A percentile compares a stretch with the other conserved stretches of the same genome.
phyloP scores from a whole-genome alignment of 345 rosid genomes.

The Stellera chamaejasme region DNA sequence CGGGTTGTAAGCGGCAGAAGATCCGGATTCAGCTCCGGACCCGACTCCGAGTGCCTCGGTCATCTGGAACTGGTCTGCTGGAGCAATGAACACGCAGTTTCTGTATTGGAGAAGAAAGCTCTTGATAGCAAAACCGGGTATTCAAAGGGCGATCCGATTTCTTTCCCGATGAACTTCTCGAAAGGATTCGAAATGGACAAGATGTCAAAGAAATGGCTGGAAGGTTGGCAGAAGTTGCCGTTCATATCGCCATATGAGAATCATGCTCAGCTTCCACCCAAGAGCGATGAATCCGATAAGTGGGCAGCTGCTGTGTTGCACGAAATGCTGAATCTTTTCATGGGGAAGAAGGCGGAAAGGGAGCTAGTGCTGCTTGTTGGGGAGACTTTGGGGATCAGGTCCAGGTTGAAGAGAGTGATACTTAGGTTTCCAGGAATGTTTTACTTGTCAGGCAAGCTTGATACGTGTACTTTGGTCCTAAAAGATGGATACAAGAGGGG shows the following conservation, averaged over 20 bases:
- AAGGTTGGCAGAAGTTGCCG: conserved; percentile 86
- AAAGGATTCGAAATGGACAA: conserved; percentile 66
- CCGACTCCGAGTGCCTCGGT: conserved; percentile 10
- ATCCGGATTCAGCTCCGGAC: conserved; percentile 3
- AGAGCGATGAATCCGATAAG: conserved; percentile 69
- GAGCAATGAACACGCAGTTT: conserved; percentile 52
- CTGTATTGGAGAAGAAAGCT: conserved; percentile 53
- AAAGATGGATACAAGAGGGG: conserved; percentile 78
- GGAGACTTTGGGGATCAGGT: conserved; percentile 65
- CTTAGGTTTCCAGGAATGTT: conserved; percentile 66
- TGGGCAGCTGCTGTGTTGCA: conserved; percentile 72
- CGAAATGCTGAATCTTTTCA: conserved; percentile 68
- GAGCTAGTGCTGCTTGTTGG: conserved; percentile 51
- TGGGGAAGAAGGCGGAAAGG: conserved; percentile 64
- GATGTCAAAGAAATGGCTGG: conserved; percentile 64
- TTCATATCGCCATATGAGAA: conserved; percentile 78
- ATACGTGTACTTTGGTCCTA: conserved; percentile 68
- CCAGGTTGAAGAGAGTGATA: conserved; percentile 82
- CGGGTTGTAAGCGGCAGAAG: conserved; percentile 29
- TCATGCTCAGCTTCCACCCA: conserved; percentile 42
- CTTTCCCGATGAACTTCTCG: conserved; percentile 52
- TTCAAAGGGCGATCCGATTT: conserved; percentile 35
- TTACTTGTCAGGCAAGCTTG: conserved; percentile 62
- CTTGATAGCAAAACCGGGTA: conserved; percentile 20
- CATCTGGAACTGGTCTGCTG: conserved; percentile 82